Conservation (phyloP, 257 asterid species). For the Vinca minor region DNA sequence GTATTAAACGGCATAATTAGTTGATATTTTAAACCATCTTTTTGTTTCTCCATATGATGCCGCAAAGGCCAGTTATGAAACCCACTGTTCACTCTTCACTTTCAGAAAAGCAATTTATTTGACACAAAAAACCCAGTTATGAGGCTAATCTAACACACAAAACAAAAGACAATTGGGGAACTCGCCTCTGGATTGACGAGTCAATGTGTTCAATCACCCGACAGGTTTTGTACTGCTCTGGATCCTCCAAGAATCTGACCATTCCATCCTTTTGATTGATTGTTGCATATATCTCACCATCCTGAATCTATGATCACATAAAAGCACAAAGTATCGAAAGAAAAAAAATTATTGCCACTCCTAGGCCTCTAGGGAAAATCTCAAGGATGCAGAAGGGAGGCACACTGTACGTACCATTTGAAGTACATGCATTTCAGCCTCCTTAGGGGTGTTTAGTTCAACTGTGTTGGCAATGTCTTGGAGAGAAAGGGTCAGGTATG, state of each 20-base stretch:
- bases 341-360: background rate
- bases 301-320: slow-evolving; percentile 57
- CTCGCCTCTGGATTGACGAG: slow-evolving; percentile 82
- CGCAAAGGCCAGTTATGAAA: background rate
- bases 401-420: slow-evolving; percentile 61
- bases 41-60: background rate
- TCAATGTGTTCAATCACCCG: slow-evolving; percentile 89
- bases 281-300: slow-evolving; percentile 85
- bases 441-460: slow-evolving; percentile 67
- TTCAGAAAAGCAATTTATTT: background rate
- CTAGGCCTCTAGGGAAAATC: background rate
- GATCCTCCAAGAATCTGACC: slow-evolving; percentile 99
- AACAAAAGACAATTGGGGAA: background rate
- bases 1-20: background rate
- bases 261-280: slow-evolving; percentile 99
- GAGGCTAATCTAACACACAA: background rate
- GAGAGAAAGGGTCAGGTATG: slow-evolving; percentile 89
- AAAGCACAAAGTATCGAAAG: background rate
- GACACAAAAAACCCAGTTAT: background rate
- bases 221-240: slow-evolving; percentile 88
- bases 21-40: background rate
- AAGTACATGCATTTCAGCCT: slow-evolving; percentile 97
- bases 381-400: slow-evolving; percentile 4
- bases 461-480: slow-evolving; percentile 86
- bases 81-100: background rate